Percentiles rank a stretch among this genome's conserved stretches.
Conservation (phyloP, 2,329 filamentous ascomycete species). For the Allantophomopsis cytisporea region DNA sequence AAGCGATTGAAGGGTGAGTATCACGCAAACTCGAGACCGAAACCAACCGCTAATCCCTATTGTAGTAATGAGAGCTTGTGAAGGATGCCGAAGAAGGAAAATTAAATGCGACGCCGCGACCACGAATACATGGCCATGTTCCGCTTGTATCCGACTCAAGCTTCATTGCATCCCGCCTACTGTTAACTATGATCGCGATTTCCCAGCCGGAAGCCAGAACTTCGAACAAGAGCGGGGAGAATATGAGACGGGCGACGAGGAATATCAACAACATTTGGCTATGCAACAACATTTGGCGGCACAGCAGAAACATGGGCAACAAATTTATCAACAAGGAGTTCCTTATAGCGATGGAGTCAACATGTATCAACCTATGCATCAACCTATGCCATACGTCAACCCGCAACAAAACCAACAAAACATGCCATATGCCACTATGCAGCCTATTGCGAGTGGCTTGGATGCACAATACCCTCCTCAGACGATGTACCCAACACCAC, state of each 20-base stretch:
- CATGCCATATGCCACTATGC: slow-evolving; percentile 39
- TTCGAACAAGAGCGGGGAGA: slow-evolving; percentile 36
- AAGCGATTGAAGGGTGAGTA: slow-evolving; percentile 79
- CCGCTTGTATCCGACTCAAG: slow-evolving; percentile 83
- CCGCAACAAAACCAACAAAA: slow-evolving; percentile 25
- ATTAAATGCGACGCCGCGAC: slow-evolving; percentile 97
- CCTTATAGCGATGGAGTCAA: slow-evolving; percentile 28
- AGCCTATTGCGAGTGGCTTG: slow-evolving; percentile 32
- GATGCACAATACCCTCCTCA: slow-evolving; percentile 35
- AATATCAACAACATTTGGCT: slow-evolving; percentile 38
- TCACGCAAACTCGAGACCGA: neutral
- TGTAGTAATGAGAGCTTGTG: slow-evolving; percentile 89
- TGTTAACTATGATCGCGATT: slow-evolving; percentile 19
- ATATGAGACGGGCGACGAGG: slow-evolving; percentile 30
- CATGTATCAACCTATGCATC: slow-evolving; percentile 20
- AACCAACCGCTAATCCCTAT: neutral
- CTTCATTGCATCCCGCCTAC: slow-evolving; percentile 78
- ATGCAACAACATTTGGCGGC: slow-evolving; percentile 28
- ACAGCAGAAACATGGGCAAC: slow-evolving; percentile 20
- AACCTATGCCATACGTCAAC: slow-evolving; percentile 9
- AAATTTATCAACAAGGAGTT: slow-evolving; percentile 33
- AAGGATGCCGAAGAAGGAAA: slow-evolving; percentile 87
- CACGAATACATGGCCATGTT: slow-evolving; percentile 95
- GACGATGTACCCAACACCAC: slow-evolving; percentile 38
- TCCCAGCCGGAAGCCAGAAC: slow-evolving; percentile 14